Conservation (phyloP, 2,329 filamentous ascomycete species). For the Rhinocladiella mackenziei region DNA sequence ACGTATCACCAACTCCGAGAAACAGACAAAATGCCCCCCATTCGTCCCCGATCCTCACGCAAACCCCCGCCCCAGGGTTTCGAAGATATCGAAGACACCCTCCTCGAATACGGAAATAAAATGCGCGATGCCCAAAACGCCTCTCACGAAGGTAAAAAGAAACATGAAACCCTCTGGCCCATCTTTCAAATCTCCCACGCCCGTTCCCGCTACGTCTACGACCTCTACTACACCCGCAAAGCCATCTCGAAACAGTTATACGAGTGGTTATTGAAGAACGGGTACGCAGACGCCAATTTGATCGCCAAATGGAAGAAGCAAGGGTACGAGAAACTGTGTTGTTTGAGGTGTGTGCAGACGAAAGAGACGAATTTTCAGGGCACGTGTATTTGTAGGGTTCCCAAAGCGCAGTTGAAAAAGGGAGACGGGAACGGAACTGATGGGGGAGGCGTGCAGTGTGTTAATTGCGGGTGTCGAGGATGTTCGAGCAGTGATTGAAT, state of each 20-base stretch:
- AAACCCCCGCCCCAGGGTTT: conserved; percentile 64
- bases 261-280: conserved; percentile 94
- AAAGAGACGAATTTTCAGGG: conserved; percentile 99
- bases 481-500: conserved; percentile 87
- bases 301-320: conserved; percentile 99
- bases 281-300: conserved; percentile 88
- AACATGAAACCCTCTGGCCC: conserved; percentile 91
- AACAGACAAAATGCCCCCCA: conserved; percentile 53
- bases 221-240: conserved; percentile 96
- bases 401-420: conserved; percentile 82
- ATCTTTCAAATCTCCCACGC: conserved; percentile 91
- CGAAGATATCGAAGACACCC: conserved; percentile 65
- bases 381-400: conserved; percentile 95
- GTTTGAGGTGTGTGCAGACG: conserved; percentile 93
- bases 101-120: conserved; percentile 63
- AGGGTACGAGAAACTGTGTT: conserved; percentile 98
- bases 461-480: conserved; percentile 89
- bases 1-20: background rate
- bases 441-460: conserved; percentile 65
- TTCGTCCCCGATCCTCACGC: conserved; percentile 54
- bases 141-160: conserved; percentile 71
- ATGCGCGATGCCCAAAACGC: conserved; percentile 84
- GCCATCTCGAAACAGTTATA: conserved; percentile 89
- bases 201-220: conserved; percentile 85
- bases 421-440: conserved; percentile 40